Conservation (phyloP, 306 rosid genomes). For the Cucurbita maxima region DNA sequence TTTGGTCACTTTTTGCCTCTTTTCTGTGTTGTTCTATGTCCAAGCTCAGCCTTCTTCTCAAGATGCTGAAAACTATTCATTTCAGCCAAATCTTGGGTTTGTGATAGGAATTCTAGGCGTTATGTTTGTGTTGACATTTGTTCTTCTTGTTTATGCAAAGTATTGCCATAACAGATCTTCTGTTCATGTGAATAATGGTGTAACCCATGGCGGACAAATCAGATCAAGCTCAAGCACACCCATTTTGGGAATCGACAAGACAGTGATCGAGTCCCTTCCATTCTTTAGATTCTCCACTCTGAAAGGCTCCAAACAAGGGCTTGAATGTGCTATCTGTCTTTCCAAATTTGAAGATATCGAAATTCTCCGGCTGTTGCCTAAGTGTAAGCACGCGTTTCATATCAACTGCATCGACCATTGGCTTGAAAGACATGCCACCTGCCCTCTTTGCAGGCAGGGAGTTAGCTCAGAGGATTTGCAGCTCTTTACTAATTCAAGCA, state of each 20-base stretch:
- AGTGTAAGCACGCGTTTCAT: slow-evolving; percentile 90
- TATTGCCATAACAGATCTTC: slow-evolving; percentile 26
- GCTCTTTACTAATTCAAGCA: slow-evolving; percentile 36
- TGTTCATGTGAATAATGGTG: slow-evolving; percentile 7
- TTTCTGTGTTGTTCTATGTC: slow-evolving; percentile 19
- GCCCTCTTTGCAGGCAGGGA: slow-evolving; percentile 78
- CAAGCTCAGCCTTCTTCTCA: slow-evolving; percentile 27
- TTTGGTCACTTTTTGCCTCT: slow-evolving; percentile 16
- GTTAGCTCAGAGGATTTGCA: slow-evolving; percentile 50
- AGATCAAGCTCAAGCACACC: slow-evolving; percentile 39
- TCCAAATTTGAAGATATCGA: slow-evolving; percentile 79
- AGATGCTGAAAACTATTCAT: slow-evolving; percentile 16
- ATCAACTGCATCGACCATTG: slow-evolving; percentile 75
- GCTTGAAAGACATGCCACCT: slow-evolving; percentile 84
- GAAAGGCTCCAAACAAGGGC: slow-evolving; percentile 71
- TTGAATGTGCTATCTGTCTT: slow-evolving; percentile 76
- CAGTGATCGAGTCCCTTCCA: slow-evolving; percentile 85
- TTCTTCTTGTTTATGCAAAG: slow-evolving; percentile 52
- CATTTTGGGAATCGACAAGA: slow-evolving; percentile 66
- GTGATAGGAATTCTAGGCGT: slow-evolving; percentile 42
- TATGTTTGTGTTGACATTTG: slow-evolving; percentile 43
- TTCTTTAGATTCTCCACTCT: slow-evolving; percentile 76
- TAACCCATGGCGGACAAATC: slow-evolving; percentile 14
- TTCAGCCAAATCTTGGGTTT: slow-evolving; percentile 59
- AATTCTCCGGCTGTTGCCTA: slow-evolving; percentile 61